phyloP scores from a whole-genome alignment of 2,329 filamentous ascomycete genomes.

The Corniculantispora saksenae region DNA sequence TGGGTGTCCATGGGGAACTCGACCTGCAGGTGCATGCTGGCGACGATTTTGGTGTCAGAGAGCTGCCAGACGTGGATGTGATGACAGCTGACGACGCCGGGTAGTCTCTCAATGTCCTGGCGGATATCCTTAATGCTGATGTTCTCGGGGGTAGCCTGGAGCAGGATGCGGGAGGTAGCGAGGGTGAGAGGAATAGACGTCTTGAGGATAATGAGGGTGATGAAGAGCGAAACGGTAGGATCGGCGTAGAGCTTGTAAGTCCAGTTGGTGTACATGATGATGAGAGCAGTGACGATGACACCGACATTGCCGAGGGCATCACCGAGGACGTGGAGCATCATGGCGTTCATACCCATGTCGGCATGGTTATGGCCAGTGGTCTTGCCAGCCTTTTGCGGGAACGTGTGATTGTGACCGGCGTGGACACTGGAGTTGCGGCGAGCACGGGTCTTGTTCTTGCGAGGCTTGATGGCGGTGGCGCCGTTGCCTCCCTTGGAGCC shows the following conservation, averaged over 20 bases:
- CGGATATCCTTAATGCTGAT: constrained; percentile 88
- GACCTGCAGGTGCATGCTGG: constrained; percentile 90
- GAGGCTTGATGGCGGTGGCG: constrained; percentile 24
- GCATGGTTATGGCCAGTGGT: constrained; percentile 74
- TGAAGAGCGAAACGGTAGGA: constrained; percentile 88
- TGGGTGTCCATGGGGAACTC: constrained; percentile 85
- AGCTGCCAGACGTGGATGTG: constrained; percentile 98
- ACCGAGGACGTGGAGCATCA: constrained; percentile 75
- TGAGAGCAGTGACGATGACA: constrained; percentile 77
- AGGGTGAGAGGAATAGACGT: constrained; percentile 78
- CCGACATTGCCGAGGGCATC: constrained; percentile 86
- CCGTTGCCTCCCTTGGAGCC: constrained; percentile 34
- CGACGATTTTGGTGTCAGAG: constrained; percentile 90
- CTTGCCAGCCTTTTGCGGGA: constrained; percentile 63
- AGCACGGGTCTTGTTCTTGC: constrained; percentile 30
- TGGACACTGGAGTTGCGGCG: constrained; percentile 60
- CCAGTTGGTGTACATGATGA: constrained; percentile 90
- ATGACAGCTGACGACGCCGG: constrained; percentile 86
- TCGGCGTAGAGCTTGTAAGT: constrained; percentile 85
- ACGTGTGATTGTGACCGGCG: constrained; percentile 75
- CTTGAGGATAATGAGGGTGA: constrained; percentile 76
- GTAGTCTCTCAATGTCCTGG: constrained; percentile 82
- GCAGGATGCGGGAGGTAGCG: constrained; percentile 81
- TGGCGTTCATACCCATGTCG: constrained; percentile 93
- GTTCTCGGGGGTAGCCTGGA: constrained; percentile 90